phyloP scores from a whole-genome alignment of 116 monocot genomes.

The Papilionanthe hybrid region DNA sequence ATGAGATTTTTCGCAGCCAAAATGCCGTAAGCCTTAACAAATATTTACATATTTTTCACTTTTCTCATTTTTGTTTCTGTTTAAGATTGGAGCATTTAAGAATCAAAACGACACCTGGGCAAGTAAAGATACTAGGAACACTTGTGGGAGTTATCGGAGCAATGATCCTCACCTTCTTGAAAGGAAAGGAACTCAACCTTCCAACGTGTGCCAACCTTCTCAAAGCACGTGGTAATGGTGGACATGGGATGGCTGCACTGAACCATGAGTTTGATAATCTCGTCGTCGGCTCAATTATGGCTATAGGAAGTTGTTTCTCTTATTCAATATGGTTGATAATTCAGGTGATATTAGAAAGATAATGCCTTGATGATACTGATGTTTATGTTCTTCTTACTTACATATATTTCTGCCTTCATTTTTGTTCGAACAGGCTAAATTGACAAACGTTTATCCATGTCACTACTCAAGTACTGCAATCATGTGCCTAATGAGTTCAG shows the following conservation, averaged over 20 bases:
- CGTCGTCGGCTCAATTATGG: constrained; percentile 38
- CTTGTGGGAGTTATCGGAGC: constrained; percentile 16
- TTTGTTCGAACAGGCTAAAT: constrained; percentile 20
- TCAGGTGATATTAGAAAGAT: constrained; percentile 42
- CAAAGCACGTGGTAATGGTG: not conserved
- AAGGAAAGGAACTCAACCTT: constrained; percentile 19
- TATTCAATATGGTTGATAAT: constrained; percentile 61
- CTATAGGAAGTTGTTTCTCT: constrained; percentile 41
- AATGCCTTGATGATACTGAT: not conserved
- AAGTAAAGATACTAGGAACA: constrained; percentile 24
- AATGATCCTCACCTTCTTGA: constrained; percentile 25
- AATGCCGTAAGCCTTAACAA: not conserved
- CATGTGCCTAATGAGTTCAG: constrained; percentile 31
- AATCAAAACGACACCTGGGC: constrained; percentile 8
- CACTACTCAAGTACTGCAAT: constrained; percentile 37
- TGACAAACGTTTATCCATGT: constrained; percentile 29
- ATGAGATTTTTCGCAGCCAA: not conserved
- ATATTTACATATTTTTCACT: not conserved
- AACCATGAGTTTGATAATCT: constrained; percentile 18
- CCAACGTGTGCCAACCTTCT: constrained; percentile 27
- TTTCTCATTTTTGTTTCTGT: not conserved
- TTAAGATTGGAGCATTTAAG: constrained; percentile 16
- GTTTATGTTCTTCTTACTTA: not conserved
- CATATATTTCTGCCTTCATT: not conserved
- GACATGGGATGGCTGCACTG: not conserved